Percentiles rank a stretch among this genome's conserved stretches.
Conservation (phyloP, 1,284 basidiomycete species). For the Quambalaria eucalypti region DNA sequence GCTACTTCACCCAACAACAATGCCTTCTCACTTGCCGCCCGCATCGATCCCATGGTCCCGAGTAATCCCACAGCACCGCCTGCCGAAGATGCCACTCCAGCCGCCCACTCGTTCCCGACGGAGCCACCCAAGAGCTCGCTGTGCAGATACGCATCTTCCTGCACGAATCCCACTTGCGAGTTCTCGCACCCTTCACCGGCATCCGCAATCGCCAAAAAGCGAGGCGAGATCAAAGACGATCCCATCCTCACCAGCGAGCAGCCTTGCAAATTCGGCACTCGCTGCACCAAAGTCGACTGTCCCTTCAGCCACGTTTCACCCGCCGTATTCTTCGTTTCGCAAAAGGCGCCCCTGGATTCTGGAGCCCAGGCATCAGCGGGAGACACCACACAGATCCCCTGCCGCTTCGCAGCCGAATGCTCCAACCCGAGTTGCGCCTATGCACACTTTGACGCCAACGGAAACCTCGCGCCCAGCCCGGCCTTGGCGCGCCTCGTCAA, state of each 20-base stretch:
- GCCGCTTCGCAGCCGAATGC: constrained; percentile 2
- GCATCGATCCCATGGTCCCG: constrained; percentile 39
- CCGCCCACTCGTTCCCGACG: constrained; percentile 21
- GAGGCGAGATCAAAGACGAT: constrained; percentile 18
- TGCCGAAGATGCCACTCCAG: neutral
- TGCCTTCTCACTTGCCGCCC: constrained; percentile 23
- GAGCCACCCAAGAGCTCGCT: constrained; percentile 22
- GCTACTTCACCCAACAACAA: neutral
- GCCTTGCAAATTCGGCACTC: constrained; percentile 24
- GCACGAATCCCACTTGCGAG: constrained; percentile 39
- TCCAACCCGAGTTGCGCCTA: constrained; percentile 2
- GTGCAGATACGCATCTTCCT: constrained; percentile 33
- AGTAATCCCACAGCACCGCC: constrained; percentile 15
- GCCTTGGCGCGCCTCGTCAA: neutral
- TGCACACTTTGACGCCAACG: constrained; percentile 6
- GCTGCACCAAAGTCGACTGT: constrained; percentile 36
- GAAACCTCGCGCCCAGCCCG: constrained; percentile 1
- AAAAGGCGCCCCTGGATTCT: neutral
- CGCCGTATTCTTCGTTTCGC: constrained; percentile 18
- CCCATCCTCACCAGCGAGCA: constrained; percentile 36
- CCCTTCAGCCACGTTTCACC: constrained; percentile 37
- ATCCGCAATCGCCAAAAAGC: constrained; percentile 4
- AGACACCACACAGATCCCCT: neutral
- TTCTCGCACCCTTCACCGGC: constrained; percentile 40
- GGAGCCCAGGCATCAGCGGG: neutral